Percentiles rank a stretch among this genome's conserved stretches.
These are phyloP conservation scores for Trypanosoma rangeli DNA, from an alignment of 208 protist genomes.

Conservation along the genomic window DNA sequence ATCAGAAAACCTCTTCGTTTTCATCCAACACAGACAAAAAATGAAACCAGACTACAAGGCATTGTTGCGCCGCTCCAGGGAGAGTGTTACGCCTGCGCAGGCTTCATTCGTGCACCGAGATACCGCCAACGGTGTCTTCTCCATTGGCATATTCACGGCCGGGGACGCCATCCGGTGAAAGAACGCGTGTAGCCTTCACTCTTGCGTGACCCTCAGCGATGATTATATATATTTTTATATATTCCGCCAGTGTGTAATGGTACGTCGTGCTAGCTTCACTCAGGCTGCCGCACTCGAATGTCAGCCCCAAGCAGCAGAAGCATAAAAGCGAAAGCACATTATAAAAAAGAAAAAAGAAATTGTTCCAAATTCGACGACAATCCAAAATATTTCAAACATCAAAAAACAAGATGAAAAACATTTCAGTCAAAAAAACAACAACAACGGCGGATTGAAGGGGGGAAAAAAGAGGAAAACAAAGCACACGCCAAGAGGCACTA, in stretches of 20 bases:
- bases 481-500: conserved; percentile 21
- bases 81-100: conserved; percentile 11
- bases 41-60: conserved; percentile 41
- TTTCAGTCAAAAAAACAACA: neutral
- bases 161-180: conserved; percentile 4
- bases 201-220: neutral
- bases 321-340: conserved; percentile 1
- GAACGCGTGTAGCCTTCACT: neutral
- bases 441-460: neutral
- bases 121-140: conserved; percentile 31
- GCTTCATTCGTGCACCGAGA: conserved; percentile 26
- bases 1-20: conserved; percentile 43
- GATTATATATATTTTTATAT: neutral
- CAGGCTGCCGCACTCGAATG: neutral
- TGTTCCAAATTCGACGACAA: neutral
- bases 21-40: conserved; percentile 66
- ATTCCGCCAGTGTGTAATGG: neutral
- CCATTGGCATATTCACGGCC: conserved; percentile 24
- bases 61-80: conserved; percentile 30
- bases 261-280: too few relatives aligned
- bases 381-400: neutral
- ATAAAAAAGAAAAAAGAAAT: conserved; percentile 1
- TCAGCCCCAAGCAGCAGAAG: neutral
- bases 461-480: conserved; percentile 2
- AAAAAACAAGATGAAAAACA: too few relatives aligned